A percentile compares a stretch with the other conserved stretches of the same genome.
These are phyloP conservation scores for Yamadazyma scolyti DNA, from an alignment of 805 yeast species.

Conservation along the genomic window DNA sequence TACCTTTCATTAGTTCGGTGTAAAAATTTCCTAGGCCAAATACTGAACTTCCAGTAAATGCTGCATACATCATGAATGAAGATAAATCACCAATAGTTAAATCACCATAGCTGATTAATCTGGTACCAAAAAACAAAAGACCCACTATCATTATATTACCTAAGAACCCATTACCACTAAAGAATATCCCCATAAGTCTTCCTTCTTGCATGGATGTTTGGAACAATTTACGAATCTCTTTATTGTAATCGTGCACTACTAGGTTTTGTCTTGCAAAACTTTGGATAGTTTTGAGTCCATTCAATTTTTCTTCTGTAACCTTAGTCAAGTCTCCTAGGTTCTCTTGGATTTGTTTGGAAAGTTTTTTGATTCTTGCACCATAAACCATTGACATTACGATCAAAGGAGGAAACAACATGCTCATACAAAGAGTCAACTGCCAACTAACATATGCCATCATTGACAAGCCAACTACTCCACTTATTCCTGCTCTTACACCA, in stretches of 20 bases:
- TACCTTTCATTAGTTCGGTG: constrained; percentile 94
- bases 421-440: constrained; percentile 78
- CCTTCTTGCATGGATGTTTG: constrained; percentile 79
- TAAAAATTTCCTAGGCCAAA: constrained; percentile 89
- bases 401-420: constrained; percentile 78
- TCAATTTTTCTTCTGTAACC: constrained; percentile 87
- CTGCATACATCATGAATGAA: constrained; percentile 93
- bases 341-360: constrained; percentile 76
- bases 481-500: constrained; percentile 79
- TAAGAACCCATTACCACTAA: constrained; percentile 74
- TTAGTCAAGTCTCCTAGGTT: constrained; percentile 83
- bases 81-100: constrained; percentile 85
- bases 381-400: constrained; percentile 75
- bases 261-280: constrained; percentile 80
- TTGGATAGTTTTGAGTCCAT: constrained; percentile 83
- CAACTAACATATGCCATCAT: constrained; percentile 90
- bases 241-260: constrained; percentile 73
- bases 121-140: constrained; percentile 73
- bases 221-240: constrained; percentile 62
- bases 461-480: constrained; percentile 81
- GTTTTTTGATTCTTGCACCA: constrained; percentile 71
- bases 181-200: constrained; percentile 67
- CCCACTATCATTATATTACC: constrained; percentile 83
- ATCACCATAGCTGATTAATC: constrained; percentile 73
- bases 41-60: constrained; percentile 89